These are phyloP conservation scores for Rosa persica DNA, from an alignment of 306 rosid species.

Conservation along the genomic window DNA sequence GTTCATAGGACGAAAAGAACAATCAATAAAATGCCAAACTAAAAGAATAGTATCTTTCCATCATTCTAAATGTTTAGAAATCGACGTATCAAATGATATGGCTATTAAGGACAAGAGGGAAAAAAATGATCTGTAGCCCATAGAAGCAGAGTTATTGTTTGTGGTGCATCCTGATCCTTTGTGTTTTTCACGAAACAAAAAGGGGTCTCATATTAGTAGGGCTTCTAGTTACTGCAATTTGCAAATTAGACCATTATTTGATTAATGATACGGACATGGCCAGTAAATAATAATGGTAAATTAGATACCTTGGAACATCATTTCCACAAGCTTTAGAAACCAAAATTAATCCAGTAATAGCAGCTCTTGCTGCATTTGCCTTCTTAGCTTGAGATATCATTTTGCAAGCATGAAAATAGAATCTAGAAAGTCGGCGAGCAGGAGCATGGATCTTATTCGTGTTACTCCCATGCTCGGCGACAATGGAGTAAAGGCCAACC, in stretches of 20 bases:
- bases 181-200: neutral
- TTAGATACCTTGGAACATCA: conserved; percentile 81
- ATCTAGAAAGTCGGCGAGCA: conserved; percentile 88
- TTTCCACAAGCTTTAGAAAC: conserved; percentile 91
- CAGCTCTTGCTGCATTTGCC: conserved; percentile 69
- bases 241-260: conserved; percentile 7
- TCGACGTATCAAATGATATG: neutral
- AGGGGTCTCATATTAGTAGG: neutral
- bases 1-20: conserved; percentile 33
- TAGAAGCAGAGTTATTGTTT: neutral
- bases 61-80: conserved; percentile 3
- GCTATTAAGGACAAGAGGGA: neutral
- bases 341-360: conserved; percentile 73
- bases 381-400: conserved; percentile 47
- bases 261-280: neutral
- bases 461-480: conserved; percentile 83
- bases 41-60: conserved; percentile 2
- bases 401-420: conserved; percentile 66
- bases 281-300: neutral
- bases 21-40: conserved; percentile 4
- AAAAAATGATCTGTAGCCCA: neutral
- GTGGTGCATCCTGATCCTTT: neutral
- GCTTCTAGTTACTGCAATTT: neutral
- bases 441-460: conserved; percentile 85
- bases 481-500: conserved; percentile 71